These are phyloP conservation scores for Serendipita sp. DNA, from an alignment of 768 basidiomycete genomes.

Conservation along the genomic window DNA sequence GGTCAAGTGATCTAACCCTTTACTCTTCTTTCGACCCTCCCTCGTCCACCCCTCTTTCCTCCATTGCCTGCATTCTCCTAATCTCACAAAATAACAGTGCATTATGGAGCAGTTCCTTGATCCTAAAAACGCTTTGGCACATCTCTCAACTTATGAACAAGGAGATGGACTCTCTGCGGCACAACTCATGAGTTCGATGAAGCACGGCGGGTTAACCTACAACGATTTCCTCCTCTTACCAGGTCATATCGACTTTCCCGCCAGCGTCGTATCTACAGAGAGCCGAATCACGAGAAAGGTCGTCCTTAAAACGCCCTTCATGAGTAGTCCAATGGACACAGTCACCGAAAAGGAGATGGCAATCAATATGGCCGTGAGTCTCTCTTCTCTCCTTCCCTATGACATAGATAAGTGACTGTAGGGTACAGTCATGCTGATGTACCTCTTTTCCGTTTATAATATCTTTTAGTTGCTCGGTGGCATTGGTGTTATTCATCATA, in stretches of 20 bases:
- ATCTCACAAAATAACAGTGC: no score
- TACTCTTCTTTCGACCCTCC: no score
- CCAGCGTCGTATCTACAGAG: conserved; percentile 64
- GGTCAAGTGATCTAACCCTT: no score
- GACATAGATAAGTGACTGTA: conserved; percentile 1
- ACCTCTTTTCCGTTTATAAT: neutral
- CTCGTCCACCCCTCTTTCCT: no score
- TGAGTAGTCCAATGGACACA: conserved; percentile 99
- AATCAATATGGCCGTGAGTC: conserved; percentile 72
- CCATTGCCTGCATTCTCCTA: no score
- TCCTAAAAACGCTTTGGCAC: conserved; percentile 53
- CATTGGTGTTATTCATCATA: conserved; percentile 97
- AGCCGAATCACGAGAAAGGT: conserved; percentile 82
- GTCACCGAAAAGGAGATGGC: conserved; percentile 94
- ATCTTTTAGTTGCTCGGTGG: conserved; percentile 64
- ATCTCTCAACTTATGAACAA: conserved; percentile 51
- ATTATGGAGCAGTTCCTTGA: conserved; percentile 30
- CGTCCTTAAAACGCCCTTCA: conserved; percentile 81
- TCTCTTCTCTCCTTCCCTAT: neutral
- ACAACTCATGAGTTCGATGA: conserved; percentile 75
- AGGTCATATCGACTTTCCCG: conserved; percentile 88
- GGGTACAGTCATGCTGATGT: conserved; percentile 6
- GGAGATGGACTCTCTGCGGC: conserved; percentile 69
- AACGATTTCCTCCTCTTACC: conserved; percentile 92
- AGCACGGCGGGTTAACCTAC: conserved; percentile 89